phyloP scores from a whole-genome alignment of 2,329 filamentous ascomycete species.

The Pseudogymnoascus sp. region DNA sequence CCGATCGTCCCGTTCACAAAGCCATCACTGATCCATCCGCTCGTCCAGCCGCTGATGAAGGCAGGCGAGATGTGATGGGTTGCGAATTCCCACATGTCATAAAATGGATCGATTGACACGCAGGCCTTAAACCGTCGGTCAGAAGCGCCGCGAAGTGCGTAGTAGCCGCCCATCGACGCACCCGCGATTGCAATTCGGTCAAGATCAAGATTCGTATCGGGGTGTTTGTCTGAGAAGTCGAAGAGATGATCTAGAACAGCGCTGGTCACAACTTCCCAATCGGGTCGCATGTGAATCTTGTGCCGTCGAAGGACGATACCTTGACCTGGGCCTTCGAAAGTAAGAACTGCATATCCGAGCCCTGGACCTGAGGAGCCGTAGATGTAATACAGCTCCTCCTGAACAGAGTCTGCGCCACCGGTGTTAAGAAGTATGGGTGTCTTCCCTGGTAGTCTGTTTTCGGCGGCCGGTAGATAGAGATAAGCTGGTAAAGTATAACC shows the following conservation, averaged over 20 bases:
- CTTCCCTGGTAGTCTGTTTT: conserved; percentile 18
- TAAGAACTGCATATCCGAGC: conserved; percentile 31
- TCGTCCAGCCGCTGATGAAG: conserved; percentile 22
- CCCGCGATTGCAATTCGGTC: conserved; percentile 21
- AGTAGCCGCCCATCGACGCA: conserved; percentile 38
- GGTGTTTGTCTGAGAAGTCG: conserved; percentile 10
- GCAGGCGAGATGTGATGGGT: conserved; percentile 19
- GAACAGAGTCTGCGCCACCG: conserved; percentile 26
- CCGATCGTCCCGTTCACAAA: conserved; percentile 23
- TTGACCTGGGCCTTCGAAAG: conserved; percentile 34
- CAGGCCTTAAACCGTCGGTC: conserved; percentile 38
- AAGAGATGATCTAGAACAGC: conserved; percentile 21
- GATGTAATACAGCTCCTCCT: conserved; percentile 29
- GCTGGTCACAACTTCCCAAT: conserved; percentile 24
- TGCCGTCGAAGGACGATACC: conserved; percentile 24
- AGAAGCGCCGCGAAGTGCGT: conserved; percentile 34
- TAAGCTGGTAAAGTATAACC: conserved; percentile 29
- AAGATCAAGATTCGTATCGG: conserved; percentile 22
- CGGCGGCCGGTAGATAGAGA: conserved; percentile 23
- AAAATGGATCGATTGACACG: conserved; percentile 32
- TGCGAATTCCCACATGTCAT: conserved; percentile 29
- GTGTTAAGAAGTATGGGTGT: conserved; percentile 21
- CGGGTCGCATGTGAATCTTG: conserved; percentile 18
- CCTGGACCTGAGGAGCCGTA: conserved; percentile 16
- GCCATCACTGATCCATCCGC: conserved; percentile 25